Evolutionary conservation across 2,329 filamentous ascomycete genomes (phyloP).

Genomic region (Rosellinia necatrix): DNA sequence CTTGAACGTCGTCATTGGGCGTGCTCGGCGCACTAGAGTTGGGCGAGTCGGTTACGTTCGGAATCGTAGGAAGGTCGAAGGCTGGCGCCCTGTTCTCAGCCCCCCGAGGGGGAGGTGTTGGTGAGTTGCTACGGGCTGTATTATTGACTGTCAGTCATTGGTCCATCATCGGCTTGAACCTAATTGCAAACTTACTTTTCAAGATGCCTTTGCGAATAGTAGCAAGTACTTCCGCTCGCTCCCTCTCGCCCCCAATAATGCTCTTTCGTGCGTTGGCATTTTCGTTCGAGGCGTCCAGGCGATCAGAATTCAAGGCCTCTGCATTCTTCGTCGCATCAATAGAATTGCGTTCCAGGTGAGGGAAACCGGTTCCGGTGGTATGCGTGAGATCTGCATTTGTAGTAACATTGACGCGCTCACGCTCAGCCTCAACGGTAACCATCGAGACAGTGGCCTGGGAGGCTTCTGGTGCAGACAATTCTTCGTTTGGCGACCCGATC

Average conservation of each 20-base stretch:
- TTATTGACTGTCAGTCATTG: conserved; percentile 30
- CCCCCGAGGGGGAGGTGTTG: conserved; percentile 68
- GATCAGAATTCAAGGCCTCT: conserved; percentile 53
- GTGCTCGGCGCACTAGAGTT: conserved; percentile 87
- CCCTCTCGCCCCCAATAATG: conserved; percentile 86
- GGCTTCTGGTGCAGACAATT: conserved; percentile 66
- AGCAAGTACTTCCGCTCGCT: conserved; percentile 88
- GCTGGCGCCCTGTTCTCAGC: conserved; percentile 57
- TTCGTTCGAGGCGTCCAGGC: conserved; percentile 60
- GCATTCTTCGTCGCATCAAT: conserved; percentile 64
- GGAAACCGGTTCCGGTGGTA: conserved; percentile 78
- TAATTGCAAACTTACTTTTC: conserved; percentile 65
- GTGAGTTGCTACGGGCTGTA: conserved; percentile 67
- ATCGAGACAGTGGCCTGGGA: conserved; percentile 89
- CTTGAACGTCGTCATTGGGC: conserved; percentile 75
- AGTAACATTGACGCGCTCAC: conserved; percentile 80
- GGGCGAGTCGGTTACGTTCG: conserved; percentile 74
- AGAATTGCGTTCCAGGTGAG: conserved; percentile 81
- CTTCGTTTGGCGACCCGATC: conserved; percentile 74
- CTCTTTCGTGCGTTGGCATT: conserved; percentile 75
- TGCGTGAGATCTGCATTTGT: conserved; percentile 68
- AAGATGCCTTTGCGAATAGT: conserved; percentile 94
- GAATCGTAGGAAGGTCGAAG: conserved; percentile 64
- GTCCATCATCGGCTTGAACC: not conserved
- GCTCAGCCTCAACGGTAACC: conserved; percentile 93